Conservation (phyloP, 441 rosid genomes). For the Euphorbia schlechtendalii region DNA sequence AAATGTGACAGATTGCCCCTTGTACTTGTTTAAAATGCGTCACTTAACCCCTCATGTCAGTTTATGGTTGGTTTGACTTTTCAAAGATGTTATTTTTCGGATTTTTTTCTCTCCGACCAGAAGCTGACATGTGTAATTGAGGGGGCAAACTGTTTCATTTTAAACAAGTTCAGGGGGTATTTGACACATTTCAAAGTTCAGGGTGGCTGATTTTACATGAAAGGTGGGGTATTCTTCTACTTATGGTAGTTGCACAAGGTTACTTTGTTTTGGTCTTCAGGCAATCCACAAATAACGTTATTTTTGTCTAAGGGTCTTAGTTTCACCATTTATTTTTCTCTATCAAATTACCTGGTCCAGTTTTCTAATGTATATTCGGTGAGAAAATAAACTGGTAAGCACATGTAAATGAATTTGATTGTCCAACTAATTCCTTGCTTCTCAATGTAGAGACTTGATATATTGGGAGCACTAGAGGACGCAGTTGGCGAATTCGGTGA, state of each 20-base stretch:
- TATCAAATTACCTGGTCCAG: neutral
- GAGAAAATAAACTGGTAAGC: neutral
- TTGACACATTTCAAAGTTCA: no score
- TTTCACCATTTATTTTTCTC: neutral
- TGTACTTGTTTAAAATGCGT: no score
- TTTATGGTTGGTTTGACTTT: no score
- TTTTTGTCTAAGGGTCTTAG: neutral
- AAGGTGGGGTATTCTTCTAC: no score
- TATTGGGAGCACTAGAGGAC: constrained; percentile 70
- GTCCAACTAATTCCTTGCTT: constrained; percentile 18
- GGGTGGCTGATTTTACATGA: no score
- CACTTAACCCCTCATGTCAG: no score
- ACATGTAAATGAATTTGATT: neutral
- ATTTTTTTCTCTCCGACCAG: no score
- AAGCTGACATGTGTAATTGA: no score
- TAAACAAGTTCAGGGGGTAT: no score
- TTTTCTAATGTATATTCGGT: neutral
- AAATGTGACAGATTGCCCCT: no score
- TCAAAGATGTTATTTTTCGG: no score
- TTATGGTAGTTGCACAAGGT: neutral
- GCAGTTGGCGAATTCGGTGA: constrained; percentile 40
- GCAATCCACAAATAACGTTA: neutral
- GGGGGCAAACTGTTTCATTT: no score
- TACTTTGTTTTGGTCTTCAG: neutral
- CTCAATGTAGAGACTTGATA: constrained; percentile 54